Conservation (phyloP, 192 early-diverging fungal genomes). For the Backusella macrospora region DNA sequence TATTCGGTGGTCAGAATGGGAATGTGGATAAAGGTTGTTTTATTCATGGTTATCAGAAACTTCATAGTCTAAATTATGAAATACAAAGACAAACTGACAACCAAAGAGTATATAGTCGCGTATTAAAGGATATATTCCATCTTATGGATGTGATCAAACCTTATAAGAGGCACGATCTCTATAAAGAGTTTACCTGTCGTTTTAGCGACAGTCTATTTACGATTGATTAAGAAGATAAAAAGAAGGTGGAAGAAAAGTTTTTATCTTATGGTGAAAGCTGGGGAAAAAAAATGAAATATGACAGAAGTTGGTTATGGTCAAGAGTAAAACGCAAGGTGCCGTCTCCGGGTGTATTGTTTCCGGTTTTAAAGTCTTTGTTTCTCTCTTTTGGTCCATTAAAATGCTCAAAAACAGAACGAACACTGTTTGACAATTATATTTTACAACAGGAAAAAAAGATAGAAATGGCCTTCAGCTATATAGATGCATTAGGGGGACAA, state of each 20-base stretch:
- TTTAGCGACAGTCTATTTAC: neutral
- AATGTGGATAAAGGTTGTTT: neutral
- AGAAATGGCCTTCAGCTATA: neutral
- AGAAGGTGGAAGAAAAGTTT: neutral
- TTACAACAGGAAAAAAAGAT: neutral
- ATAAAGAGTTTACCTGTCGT: neutral
- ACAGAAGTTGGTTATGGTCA: neutral
- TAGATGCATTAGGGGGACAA: neutral
- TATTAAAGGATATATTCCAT: neutral
- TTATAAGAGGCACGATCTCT: neutral
- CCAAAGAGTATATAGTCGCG: neutral
- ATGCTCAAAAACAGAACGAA: neutral
- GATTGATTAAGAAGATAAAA: neutral
- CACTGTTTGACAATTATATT: neutral
- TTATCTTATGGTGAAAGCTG: too few relatives aligned
- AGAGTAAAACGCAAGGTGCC: neutral
- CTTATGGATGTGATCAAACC: neutral
- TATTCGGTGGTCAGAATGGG: neutral
- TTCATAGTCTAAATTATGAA: neutral
- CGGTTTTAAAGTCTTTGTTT: neutral
- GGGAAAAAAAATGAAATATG: neutral
- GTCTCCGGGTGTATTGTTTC: neutral
- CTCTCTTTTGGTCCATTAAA: neutral
- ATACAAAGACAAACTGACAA: neutral
- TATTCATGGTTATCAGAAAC: neutral